Evolutionary conservation across 768 basidiomycete genomes (phyloP), one percentile per base, ranked within the genome.

Genomic region (Trichaptum fuscoviolaceum): DNA sequence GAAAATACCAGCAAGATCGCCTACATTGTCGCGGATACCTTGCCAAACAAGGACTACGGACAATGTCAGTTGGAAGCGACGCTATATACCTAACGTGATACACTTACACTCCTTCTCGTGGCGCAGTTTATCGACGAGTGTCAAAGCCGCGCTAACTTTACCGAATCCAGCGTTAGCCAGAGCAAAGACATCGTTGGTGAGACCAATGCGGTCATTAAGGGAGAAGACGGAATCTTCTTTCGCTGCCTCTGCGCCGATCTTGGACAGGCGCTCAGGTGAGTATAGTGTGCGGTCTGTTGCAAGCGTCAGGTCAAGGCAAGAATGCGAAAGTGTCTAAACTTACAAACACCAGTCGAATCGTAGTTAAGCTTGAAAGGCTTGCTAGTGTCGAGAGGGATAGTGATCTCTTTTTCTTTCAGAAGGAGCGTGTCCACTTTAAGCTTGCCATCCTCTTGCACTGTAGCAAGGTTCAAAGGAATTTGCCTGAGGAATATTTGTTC

Each of bases 311-410:
- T 52, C 7, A 12, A 35, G 24, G 30, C 42, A 64, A 60, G 66
- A 62, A 63, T 30, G 30, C 3, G 42, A 24, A 60, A 23, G 68
- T 65, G 10, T 5, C 23, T 23, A 7, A 9, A 82, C 93, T 68
- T 70, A 93, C 93, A 99, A 70, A 96, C 92, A 67, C 96, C 95
- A 63, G 85, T 85, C 0, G 94, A 95, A 57, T 89, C 89, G 2
- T 90, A 90, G 73, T 99, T 99, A 68, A 99, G 79, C 78, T 99
- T 99, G 83, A 89, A 99, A 6, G 87, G 80, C 73, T 84, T 86
- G 75, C 77, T 85, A 15, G 87, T 91, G 75, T 93, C 89, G n/a
- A 98, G 70, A 23, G 84, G 75, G 70, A 95, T 84, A 23, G 79
- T 81, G 52, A 82, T 83, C 75, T 94, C 88, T 42, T 93, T 85